These are phyloP conservation scores for Cokeromyces recurvatus DNA, from an alignment of 371 early-diverging fungal genomes.

Conservation along the genomic window DNA sequence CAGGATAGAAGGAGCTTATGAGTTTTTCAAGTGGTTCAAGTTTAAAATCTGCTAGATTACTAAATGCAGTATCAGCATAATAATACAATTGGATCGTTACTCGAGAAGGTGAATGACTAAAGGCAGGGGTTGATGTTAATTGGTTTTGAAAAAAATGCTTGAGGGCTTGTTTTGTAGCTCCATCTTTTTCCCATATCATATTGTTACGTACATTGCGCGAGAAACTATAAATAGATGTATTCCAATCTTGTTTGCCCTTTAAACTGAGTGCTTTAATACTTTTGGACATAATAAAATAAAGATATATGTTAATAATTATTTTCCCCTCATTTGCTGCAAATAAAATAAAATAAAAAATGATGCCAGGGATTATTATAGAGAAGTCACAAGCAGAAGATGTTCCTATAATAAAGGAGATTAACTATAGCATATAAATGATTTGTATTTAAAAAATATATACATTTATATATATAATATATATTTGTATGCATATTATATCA, in stretches of 20 bases:
- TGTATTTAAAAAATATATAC: too few relatives aligned
- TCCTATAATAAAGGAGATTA: too few relatives aligned
- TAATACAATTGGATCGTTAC: conserved; percentile 49
- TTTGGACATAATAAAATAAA: conserved; percentile 34
- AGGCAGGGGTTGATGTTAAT: conserved; percentile 46
- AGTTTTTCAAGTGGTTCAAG: conserved; percentile 43
- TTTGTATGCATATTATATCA: too few relatives aligned
- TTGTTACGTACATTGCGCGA: conserved; percentile 45
- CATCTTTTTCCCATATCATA: conserved; percentile 46
- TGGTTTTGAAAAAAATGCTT: conserved; percentile 46
- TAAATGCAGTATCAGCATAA: conserved; percentile 39
- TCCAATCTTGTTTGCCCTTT: conserved; percentile 49
- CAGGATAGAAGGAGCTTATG: conserved; percentile 34
- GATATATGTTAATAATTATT: background rate
- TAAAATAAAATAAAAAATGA: conserved; percentile 1
- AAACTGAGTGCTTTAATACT: conserved; percentile 48
- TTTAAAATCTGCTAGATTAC: conserved; percentile 26
- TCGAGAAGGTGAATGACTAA: conserved; percentile 41
- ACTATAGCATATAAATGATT: too few relatives aligned
- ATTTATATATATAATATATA: too few relatives aligned
- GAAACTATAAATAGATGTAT: conserved; percentile 43
- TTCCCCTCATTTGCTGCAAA: too few relatives aligned
- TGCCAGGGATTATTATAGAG: too few relatives aligned
- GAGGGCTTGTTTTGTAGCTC: conserved; percentile 35
- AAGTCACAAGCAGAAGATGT: background rate